phyloP scores from a whole-genome alignment of 257 asterid genomes.

The Thymus mandschuricus region DNA sequence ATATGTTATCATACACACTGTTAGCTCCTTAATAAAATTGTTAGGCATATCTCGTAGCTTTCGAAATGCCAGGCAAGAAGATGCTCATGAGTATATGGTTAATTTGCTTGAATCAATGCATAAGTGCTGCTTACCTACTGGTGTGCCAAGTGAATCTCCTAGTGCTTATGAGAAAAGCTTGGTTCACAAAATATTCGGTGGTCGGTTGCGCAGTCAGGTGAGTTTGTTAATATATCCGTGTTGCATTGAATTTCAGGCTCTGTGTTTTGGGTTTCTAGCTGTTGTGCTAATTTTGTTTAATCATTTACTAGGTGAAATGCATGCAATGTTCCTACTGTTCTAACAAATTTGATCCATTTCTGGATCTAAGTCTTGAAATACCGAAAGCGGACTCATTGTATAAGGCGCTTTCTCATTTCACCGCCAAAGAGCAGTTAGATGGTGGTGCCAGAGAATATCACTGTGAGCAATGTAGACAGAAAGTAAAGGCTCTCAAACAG shows the following conservation, averaged over 20 bases:
- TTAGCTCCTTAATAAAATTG: slow-evolving; percentile 50
- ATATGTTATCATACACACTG: slow-evolving; percentile 1
- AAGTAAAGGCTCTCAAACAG: slow-evolving; percentile 92
- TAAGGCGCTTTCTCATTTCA: slow-evolving; percentile 87
- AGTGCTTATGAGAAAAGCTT: slow-evolving; percentile 93
- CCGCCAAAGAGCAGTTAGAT: slow-evolving; percentile 84
- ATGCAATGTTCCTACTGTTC: slow-evolving; percentile 92
- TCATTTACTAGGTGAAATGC: slow-evolving; percentile 78
- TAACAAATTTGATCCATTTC: slow-evolving; percentile 87
- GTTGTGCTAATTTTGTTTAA: slow-evolving; percentile 13
- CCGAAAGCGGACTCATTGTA: slow-evolving; percentile 69
- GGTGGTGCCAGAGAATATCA: slow-evolving; percentile 91
- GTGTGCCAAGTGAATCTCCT: slow-evolving; percentile 94
- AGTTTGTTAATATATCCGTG: neutral
- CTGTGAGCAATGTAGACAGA: slow-evolving; percentile 94
- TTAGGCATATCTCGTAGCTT: slow-evolving; percentile 92
- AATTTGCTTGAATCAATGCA: slow-evolving; percentile 96
- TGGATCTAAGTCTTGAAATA: slow-evolving; percentile 92
- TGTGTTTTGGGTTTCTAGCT: neutral
- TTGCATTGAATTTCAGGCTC: neutral
- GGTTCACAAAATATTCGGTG: slow-evolving; percentile 98
- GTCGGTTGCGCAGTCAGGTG: slow-evolving; percentile 94
- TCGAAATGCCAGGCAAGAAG: slow-evolving; percentile 93
- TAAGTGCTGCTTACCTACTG: slow-evolving; percentile 95
- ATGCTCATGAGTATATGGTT: slow-evolving; percentile 98